Base-by-base conservation (phyloP, 2,329 filamentous ascomycete species). In the Zymoseptoria brevis region DNA sequence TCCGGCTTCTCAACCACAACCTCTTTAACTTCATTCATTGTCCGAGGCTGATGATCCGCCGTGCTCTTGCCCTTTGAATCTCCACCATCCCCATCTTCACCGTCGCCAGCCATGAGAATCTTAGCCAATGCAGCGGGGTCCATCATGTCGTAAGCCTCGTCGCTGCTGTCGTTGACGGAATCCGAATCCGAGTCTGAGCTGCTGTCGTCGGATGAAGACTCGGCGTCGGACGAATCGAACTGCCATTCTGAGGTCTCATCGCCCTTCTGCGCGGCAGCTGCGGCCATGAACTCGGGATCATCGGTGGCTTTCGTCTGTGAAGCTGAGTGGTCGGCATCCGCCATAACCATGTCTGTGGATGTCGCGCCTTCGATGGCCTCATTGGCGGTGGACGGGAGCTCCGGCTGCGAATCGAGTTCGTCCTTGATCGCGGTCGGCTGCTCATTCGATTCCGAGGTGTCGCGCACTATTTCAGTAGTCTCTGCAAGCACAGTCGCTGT, bases 31-130 rank as follows among this genome's bases (percentile, higher is more conserved):
- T 99, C 94, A 72, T 97, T 96, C 71, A 90, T 87, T 0, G 91
- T 96, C 60, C 88, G 85, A 51, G 95, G 75, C 51, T 69, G 67
- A 83, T 64, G 53, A 52, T 68, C 64, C 13, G 51, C 60, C 48
- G 81, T 72, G 72, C 67, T 76, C 71, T 63, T 62, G 55, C 75
- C 74, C 54, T 80, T 81, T 22, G 77, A 77, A 16, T 83, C 82
- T 11, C 82, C 84, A 66, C 91, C 90, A 56, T 92, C 88, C 57
- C 94, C 91, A 1, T 88, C 91, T 1, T 85, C 89, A 30, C 81
- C 86, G 64, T 93, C 91, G 50, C 84, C 88, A 62, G 87, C 83
- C 90, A 97, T 95, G 21, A 97, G 78, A 54, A 96, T 85, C 35
- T 87, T 86, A 0, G 89, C 90, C 59, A 89, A 87, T 71, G 96